phyloP scores from a whole-genome alignment of 176 grass and related monocot species.

The Secale cereale region DNA sequence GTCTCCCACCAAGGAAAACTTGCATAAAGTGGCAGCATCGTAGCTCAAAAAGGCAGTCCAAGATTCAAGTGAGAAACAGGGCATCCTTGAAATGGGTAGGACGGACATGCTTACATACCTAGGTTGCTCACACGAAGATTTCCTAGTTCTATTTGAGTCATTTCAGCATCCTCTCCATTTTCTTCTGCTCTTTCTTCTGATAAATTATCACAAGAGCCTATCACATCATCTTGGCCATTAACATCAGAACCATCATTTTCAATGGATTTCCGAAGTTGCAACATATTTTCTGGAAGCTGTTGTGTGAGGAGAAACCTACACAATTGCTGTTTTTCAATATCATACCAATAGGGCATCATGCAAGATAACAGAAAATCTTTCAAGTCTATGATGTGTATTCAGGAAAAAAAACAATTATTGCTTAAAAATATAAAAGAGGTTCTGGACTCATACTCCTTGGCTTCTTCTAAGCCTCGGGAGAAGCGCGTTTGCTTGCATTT shows the following conservation, averaged over 20 bases:
- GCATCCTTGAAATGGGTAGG: neutral
- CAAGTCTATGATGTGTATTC: neutral
- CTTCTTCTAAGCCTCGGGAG: slow-evolving; percentile 88
- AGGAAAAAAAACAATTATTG: neutral
- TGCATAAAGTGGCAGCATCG: neutral
- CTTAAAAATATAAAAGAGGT: slow-evolving; percentile 10
- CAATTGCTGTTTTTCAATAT: slow-evolving; percentile 4
- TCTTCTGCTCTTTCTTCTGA: slow-evolving; percentile 48
- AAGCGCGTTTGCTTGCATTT: slow-evolving; percentile 96
- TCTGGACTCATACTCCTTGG: slow-evolving; percentile 67
- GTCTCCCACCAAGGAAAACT: slow-evolving; percentile 10
- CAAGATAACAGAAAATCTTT: slow-evolving; percentile 13
- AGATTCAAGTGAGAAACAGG: neutral
- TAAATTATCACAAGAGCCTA: slow-evolving; percentile 53
- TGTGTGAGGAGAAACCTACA: slow-evolving; percentile 84
- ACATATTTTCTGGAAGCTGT: slow-evolving; percentile 84
- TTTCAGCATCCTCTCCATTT: slow-evolving; percentile 49
- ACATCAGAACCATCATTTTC: slow-evolving; percentile 45
- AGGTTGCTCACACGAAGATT: slow-evolving; percentile 83
- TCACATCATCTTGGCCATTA: slow-evolving; percentile 42
- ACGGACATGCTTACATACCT: slow-evolving; percentile 51
- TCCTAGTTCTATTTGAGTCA: slow-evolving; percentile 76
- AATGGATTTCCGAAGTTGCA: slow-evolving; percentile 62
- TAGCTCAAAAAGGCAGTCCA: neutral
- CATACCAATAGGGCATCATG: slow-evolving; percentile 4